These are phyloP conservation scores for Chrysanthemum lavandulifolium DNA, from an alignment of 129 eudicot genomes.

Conservation along the genomic window DNA sequence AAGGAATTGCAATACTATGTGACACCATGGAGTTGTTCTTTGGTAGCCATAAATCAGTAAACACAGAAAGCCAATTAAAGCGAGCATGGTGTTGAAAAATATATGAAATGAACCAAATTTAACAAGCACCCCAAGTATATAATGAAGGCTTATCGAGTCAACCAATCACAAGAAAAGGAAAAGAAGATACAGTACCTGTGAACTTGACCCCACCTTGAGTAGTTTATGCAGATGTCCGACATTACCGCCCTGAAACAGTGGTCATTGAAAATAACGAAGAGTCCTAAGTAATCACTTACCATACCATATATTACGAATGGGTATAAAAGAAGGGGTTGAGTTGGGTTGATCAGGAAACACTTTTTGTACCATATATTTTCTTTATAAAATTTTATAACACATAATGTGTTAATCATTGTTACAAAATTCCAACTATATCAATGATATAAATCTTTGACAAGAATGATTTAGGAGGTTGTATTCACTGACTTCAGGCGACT, in stretches of 20 bases:
- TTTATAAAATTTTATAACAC: no score
- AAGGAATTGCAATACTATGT: neutral
- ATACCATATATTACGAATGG: no score
- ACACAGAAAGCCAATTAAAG: neutral
- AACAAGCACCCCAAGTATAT: neutral
- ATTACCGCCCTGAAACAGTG: constrained; percentile 77
- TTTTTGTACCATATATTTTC: no score
- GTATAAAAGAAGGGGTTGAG: no score
- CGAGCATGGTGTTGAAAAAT: neutral
- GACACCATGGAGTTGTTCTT: neutral
- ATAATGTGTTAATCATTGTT: no score
- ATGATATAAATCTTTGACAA: no score
- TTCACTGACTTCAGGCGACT: no score
- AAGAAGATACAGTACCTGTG: constrained; percentile 61
- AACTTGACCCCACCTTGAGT: constrained; percentile 76
- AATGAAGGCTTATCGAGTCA: constrained; percentile 2
- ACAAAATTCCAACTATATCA: no score
- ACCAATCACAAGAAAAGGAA: neutral
- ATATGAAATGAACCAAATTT: constrained; percentile 1
- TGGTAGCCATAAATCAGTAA: neutral
- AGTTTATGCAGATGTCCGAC: constrained; percentile 94
- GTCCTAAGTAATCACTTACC: no score
- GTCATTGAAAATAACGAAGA: neutral
- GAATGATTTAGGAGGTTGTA: no score
- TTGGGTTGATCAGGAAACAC: no score